Percentiles rank a stretch among this genome's conserved stretches.
phyloP scores from a whole-genome alignment of 345 rosid genomes.

The Populus euphratica region DNA sequence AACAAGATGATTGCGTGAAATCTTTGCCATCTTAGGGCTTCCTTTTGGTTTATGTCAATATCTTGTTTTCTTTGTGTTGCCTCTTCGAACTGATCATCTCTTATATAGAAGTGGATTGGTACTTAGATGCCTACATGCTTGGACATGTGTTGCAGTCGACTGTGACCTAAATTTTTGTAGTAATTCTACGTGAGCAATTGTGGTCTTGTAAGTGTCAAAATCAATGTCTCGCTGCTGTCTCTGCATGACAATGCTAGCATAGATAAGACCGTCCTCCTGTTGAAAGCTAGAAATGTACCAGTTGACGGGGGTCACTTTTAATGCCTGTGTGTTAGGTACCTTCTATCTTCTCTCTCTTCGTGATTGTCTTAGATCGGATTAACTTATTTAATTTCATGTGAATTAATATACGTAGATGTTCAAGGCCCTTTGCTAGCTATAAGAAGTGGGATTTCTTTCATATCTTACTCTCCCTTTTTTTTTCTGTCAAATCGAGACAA shows the following conservation, averaged over 20 bases:
- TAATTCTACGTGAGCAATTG: slow-evolving; percentile 30
- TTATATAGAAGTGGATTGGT: slow-evolving; percentile 25
- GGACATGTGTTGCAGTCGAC: slow-evolving; percentile 23
- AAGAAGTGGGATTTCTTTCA: neutral
- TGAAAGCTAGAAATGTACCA: neutral
- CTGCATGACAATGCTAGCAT: slow-evolving; percentile 23
- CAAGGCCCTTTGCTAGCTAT: neutral
- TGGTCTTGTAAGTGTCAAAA: slow-evolving; percentile 29
- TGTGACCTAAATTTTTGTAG: slow-evolving; percentile 39
- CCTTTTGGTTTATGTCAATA: neutral
- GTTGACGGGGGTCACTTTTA: neutral
- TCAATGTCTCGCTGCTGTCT: slow-evolving; percentile 43
- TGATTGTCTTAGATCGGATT: neutral
- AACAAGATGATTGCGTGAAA: slow-evolving; percentile 36
- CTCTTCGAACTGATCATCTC: slow-evolving; percentile 1
- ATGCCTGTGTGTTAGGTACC: neutral
- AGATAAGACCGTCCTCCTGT: slow-evolving; percentile 1
- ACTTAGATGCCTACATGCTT: neutral
- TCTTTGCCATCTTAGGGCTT: slow-evolving; percentile 24
- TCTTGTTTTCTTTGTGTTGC: neutral
- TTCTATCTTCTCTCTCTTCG: slow-evolving; percentile 8
- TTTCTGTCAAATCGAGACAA: too few relatives aligned
- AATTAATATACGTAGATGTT: neutral
- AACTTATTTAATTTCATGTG: neutral
- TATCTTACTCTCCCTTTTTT: too few relatives aligned